A percentile compares a stretch with the other conserved stretches of the same genome.
Conservation (phyloP, 169 alveolate species). For the Eimeria sp. region DNA sequence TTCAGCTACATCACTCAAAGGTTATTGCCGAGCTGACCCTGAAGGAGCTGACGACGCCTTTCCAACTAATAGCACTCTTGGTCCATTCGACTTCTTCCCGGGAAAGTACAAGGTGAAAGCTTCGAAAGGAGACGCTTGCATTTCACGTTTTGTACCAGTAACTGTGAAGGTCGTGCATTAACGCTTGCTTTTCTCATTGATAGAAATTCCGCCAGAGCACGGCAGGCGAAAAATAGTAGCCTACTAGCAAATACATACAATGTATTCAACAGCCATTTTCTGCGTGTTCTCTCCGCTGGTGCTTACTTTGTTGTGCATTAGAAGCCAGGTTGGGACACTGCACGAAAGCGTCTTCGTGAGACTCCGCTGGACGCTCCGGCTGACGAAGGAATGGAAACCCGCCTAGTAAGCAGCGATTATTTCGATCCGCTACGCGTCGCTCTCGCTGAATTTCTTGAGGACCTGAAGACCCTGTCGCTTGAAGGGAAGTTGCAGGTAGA, state of each 20-base stretch:
- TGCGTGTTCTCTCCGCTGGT: not conserved
- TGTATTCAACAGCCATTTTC: not conserved
- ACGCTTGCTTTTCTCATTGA: not conserved
- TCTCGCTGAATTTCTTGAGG: constrained; percentile 70
- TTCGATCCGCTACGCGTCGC: constrained; percentile 70
- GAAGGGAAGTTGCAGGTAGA: constrained; percentile 70
- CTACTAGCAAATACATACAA: not conserved
- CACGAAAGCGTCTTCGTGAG: constrained; percentile 59
- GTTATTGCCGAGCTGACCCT: constrained; percentile 76
- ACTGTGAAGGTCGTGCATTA: not conserved
- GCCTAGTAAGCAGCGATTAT: constrained; percentile 65
- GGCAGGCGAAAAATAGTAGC: not conserved
- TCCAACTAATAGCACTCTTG: constrained; percentile 60
- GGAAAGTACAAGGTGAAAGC: constrained; percentile 80
- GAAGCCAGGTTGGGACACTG: constrained; percentile 72
- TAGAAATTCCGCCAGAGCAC: not conserved
- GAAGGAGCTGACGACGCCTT: constrained; percentile 62
- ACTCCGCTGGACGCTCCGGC: constrained; percentile 69
- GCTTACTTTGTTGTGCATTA: not conserved
- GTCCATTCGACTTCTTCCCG: constrained; percentile 79
- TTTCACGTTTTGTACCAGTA: not conserved
- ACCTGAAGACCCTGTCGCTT: constrained; percentile 48
- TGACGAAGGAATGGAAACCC: constrained; percentile 72
- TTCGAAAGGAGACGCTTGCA: not conserved
- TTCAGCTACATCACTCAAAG: constrained; percentile 52